Percentiles rank a stretch among this genome's conserved stretches.
These are phyloP conservation scores for Boletus sensibilis DNA, from an alignment of 768 basidiomycete species.

Conservation along the genomic window DNA sequence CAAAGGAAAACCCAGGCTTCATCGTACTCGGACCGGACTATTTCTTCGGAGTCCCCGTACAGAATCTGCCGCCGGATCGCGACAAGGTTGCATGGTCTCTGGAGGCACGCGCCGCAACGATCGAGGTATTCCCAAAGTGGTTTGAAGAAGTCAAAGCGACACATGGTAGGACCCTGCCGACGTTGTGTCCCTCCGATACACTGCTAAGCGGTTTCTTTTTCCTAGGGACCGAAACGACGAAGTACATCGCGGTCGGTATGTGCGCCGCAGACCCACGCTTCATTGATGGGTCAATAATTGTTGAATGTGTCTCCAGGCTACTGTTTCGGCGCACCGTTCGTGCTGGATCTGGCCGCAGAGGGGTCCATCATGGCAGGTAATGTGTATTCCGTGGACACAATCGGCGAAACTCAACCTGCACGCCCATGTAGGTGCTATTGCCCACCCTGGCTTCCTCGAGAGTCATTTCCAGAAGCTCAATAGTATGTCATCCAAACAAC, in stretches of 20 bases:
- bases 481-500: conserved; percentile 36
- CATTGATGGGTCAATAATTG: neutral
- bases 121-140: conserved; percentile 47
- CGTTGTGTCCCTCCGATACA: neutral
- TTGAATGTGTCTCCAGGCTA: conserved; percentile 39
- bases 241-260: conserved; percentile 45
- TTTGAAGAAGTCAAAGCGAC: conserved; percentile 43
- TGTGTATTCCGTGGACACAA: neutral
- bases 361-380: conserved; percentile 47
- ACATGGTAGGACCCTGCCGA: conserved; percentile 37
- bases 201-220: neutral
- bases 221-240: conserved; percentile 29
- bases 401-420: neutral
- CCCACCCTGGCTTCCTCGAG: conserved; percentile 52
- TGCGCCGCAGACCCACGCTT: neutral
- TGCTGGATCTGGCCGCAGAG: conserved; percentile 43
- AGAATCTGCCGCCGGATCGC: conserved; percentile 33
- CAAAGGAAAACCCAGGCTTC: conserved; percentile 42
- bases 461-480: conserved; percentile 49
- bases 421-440: conserved; percentile 42
- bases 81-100: conserved; percentile 45
- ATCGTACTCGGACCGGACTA: conserved; percentile 59
- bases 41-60: conserved; percentile 53
- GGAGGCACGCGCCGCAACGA: conserved; percentile 36
- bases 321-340: conserved; percentile 55